Percentiles rank a stretch among this genome's conserved stretches.
phyloP scores from a whole-genome alignment of 768 basidiomycete species.

The Kwoniella europaea region DNA sequence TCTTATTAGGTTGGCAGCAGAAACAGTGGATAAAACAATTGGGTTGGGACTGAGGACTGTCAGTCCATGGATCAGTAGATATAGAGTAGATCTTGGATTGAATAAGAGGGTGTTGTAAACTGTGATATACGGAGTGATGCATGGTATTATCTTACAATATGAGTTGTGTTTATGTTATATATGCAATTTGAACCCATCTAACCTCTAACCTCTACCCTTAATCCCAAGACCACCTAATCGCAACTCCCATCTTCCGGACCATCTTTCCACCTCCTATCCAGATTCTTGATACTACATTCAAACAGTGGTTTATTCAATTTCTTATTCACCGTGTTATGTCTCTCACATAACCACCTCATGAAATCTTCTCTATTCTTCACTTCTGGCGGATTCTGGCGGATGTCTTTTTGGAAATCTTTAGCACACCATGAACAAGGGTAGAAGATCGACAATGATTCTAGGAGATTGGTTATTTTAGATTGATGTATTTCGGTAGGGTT shows the following conservation, averaged over 20 bases:
- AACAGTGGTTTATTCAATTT: constrained; percentile 82
- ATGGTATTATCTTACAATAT: background rate
- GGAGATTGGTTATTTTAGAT: constrained; percentile 78
- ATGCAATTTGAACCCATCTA: background rate
- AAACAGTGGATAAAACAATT: constrained; percentile 65
- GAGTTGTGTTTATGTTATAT: background rate
- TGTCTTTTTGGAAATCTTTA: constrained; percentile 74
- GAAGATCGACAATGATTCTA: constrained; percentile 75
- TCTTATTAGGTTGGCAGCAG: constrained; percentile 85
- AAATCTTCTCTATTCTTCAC: constrained; percentile 72
- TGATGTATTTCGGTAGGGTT: constrained; percentile 74
- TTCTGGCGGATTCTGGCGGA: constrained; percentile 73
- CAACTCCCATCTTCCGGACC: constrained; percentile 86
- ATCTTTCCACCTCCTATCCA: constrained; percentile 90
- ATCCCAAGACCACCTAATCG: constrained; percentile 62
- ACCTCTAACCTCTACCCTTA: background rate
- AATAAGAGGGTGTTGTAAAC: background rate
- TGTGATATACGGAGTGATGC: background rate
- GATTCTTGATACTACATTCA: constrained; percentile 69
- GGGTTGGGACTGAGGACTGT: constrained; percentile 20
- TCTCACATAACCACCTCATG: constrained; percentile 84
- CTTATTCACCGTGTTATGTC: constrained; percentile 91
- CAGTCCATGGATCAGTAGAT: background rate
- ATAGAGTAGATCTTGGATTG: background rate
- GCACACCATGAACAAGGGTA: constrained; percentile 92